phyloP scores from a whole-genome alignment of 306 rosid species.

The Vicia sativa region DNA sequence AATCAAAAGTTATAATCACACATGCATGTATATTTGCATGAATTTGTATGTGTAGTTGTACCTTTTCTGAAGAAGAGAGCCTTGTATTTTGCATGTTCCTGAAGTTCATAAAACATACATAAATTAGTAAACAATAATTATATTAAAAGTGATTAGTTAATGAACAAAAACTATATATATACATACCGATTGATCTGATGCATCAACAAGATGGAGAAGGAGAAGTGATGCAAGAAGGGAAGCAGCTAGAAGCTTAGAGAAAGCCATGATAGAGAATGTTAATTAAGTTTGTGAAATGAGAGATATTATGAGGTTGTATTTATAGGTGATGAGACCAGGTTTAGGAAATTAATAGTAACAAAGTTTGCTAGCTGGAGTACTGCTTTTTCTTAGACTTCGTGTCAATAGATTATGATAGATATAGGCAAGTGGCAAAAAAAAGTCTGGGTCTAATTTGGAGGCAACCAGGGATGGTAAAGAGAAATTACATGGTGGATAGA shows the following conservation, averaged over 20 bases:
- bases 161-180: neutral
- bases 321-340: slow-evolving; percentile 46
- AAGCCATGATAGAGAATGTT: slow-evolving; percentile 43
- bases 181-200: slow-evolving; percentile 41
- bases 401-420: neutral
- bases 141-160: no score
- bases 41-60: slow-evolving; percentile 7
- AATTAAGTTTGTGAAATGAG: slow-evolving; percentile 26
- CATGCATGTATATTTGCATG: no score
- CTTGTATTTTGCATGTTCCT: slow-evolving; percentile 35
- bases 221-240: slow-evolving; percentile 54
- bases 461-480: neutral
- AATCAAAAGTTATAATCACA: neutral
- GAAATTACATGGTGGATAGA: neutral
- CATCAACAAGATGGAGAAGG: slow-evolving; percentile 43
- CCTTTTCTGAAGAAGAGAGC: slow-evolving; percentile 43
- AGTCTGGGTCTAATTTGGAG: neutral
- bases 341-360: neutral
- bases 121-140: neutral
- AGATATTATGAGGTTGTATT: slow-evolving; percentile 42
- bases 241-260: slow-evolving; percentile 50
- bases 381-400: neutral
- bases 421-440: no score
- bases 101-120: slow-evolving; percentile 25
- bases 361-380: neutral